Evolutionary conservation across 345 rosid genomes (phyloP).

Genomic region (Odontarrhena argentea): DNA sequence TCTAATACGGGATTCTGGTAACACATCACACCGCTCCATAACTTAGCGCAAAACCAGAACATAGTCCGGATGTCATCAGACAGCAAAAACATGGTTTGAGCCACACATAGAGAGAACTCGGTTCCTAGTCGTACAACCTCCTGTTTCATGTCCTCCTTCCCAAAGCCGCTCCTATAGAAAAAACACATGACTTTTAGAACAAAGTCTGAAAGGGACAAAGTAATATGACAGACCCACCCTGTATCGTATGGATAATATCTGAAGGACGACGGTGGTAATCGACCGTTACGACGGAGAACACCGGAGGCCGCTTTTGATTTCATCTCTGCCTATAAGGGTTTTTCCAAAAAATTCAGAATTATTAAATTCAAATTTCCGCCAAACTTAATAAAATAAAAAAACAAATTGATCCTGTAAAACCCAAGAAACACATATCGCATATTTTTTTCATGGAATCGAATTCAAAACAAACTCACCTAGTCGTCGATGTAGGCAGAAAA

Average conservation of each 20-base stretch:
- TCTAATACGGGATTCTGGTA: not conserved
- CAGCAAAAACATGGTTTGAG: not conserved
- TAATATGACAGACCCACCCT: not conserved
- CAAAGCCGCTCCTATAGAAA: not conserved
- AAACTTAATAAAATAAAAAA: no score
- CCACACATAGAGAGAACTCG: not conserved
- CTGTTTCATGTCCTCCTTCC: not conserved
- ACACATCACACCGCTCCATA: not conserved
- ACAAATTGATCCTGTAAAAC: no score
- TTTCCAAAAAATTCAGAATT: no score
- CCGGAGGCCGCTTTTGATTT: not conserved
- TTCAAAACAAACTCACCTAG: no score
- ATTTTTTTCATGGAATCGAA: no score
- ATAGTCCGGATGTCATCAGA: not conserved
- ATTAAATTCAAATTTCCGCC: no score
- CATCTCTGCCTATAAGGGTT: not conserved
- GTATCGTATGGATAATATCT: not conserved
- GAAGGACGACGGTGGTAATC: not conserved
- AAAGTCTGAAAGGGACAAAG: not conserved
- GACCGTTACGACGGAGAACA: not conserved
- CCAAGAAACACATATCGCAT: no score
- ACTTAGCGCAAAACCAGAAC: not conserved
- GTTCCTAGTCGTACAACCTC: not conserved
- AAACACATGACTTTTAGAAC: no score
- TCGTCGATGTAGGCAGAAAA: no score